phyloP scores from a whole-genome alignment of 805 yeast species.

The Maudiozyma barnettii region DNA sequence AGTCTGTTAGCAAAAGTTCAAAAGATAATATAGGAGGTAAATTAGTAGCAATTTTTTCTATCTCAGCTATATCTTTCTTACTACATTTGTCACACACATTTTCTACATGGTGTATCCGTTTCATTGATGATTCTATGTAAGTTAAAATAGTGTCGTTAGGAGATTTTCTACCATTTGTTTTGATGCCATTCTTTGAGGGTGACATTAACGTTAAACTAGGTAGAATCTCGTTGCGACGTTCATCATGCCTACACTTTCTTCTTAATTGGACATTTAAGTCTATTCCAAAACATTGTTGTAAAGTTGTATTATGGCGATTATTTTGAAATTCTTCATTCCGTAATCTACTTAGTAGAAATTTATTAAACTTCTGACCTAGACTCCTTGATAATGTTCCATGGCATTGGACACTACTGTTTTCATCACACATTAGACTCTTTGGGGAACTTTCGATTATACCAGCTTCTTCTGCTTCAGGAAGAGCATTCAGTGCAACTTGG shows the following conservation, averaged over 20 bases:
- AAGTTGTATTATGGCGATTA: constrained; percentile 13
- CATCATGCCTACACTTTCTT: constrained; percentile 20
- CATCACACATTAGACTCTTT: constrained; percentile 1
- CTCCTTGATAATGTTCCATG: constrained; percentile 10
- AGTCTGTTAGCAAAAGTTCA: constrained; percentile 46
- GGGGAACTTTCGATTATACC: constrained; percentile 45
- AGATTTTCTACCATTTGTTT: constrained; percentile 26
- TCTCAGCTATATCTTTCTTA: constrained; percentile 45
- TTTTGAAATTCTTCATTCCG: constrained; percentile 22
- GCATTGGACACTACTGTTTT: constrained; percentile 13
- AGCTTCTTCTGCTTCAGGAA: constrained; percentile 39
- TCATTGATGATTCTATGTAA: constrained; percentile 55
- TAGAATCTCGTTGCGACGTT: constrained; percentile 11
- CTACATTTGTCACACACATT: constrained; percentile 46
- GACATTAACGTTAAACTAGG: constrained; percentile 23
- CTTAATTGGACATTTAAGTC: constrained; percentile 17
- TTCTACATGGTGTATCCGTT: constrained; percentile 39
- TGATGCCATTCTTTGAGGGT: constrained; percentile 22
- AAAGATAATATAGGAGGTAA: constrained; percentile 59
- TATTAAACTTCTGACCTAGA: constrained; percentile 21
- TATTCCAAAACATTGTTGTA: constrained; percentile 28
- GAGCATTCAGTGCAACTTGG: constrained; percentile 40
- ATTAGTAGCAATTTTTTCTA: constrained; percentile 39
- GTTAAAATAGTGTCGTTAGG: constrained; percentile 37
- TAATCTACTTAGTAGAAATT: constrained; percentile 17